phyloP scores from a whole-genome alignment of 768 basidiomycete species.

The Mycena albidolilacea region DNA sequence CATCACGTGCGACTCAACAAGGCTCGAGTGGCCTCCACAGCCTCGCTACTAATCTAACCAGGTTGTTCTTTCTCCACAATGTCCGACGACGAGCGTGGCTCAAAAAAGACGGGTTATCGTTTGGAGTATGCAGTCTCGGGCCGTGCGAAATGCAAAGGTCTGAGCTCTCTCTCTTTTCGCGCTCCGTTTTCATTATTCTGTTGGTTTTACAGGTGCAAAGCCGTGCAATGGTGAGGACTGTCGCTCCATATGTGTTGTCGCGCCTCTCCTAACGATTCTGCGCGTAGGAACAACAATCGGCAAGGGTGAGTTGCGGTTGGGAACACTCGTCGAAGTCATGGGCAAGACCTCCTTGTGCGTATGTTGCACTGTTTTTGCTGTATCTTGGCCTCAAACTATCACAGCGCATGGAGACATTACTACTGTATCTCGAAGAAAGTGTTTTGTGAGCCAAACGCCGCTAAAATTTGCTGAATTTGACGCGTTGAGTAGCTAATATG shows the following conservation, averaged over 20 bases:
- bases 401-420: conserved; percentile 91
- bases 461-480: no score
- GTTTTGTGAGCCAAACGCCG: no score
- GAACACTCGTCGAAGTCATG: conserved; percentile 79
- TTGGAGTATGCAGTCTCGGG: conserved; percentile 80
- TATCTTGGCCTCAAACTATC: conserved; percentile 2
- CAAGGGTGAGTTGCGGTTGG: conserved; percentile 84
- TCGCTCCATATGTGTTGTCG: background rate
- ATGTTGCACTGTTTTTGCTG: background rate
- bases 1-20: no score
- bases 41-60: no score
- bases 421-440: conserved; percentile 65
- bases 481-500: conserved; percentile 60
- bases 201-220: conserved; percentile 71
- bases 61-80: background rate
- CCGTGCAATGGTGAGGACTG: conserved; percentile 74
- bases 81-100: background rate
- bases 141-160: conserved; percentile 87
- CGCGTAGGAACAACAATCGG: conserved; percentile 73
- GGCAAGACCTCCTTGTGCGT: conserved; percentile 79
- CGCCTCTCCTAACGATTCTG: conserved; percentile 33
- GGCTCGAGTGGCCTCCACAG: no score
- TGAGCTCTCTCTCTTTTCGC: conserved; percentile 41
- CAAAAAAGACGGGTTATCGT: conserved; percentile 67
- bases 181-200: conserved; percentile 20